Evolutionary conservation across 2,329 filamentous ascomycete genomes (phyloP).

Genomic region (Magnaporthiopsis incrustans): DNA sequence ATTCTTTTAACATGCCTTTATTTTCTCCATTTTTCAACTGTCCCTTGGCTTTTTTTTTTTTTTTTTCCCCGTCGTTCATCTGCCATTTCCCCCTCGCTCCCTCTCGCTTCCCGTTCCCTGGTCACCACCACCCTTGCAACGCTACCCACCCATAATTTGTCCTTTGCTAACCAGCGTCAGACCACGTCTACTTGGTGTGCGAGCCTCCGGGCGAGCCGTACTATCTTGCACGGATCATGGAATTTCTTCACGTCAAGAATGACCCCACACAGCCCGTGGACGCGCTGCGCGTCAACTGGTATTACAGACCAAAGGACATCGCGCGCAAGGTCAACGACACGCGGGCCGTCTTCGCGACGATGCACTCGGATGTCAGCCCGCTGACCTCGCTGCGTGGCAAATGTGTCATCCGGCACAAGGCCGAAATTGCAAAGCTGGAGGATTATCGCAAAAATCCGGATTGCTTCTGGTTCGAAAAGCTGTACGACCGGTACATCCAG

Average conservation of each 20-base stretch:
- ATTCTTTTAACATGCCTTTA: neutral
- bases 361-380: slow-evolving; percentile 96
- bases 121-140: neutral
- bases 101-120: slow-evolving; percentile 4
- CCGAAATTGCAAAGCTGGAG: slow-evolving; percentile 72
- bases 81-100: neutral
- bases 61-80: neutral
- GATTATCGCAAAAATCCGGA: slow-evolving; percentile 78
- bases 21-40: no score
- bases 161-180: slow-evolving; percentile 24
- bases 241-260: slow-evolving; percentile 81
- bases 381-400: slow-evolving; percentile 88
- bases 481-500: slow-evolving; percentile 97
- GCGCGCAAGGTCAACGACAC: slow-evolving; percentile 87
- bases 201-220: slow-evolving; percentile 97
- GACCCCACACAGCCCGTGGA: slow-evolving; percentile 68
- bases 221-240: slow-evolving; percentile 96
- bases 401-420: slow-evolving; percentile 82
- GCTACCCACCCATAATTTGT: slow-evolving; percentile 5
- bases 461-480: slow-evolving; percentile 93
- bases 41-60: neutral
- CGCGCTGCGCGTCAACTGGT: slow-evolving; percentile 92
- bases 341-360: slow-evolving; percentile 86
- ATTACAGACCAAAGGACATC: slow-evolving; percentile 93
- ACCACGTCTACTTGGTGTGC: slow-evolving; percentile 90